These are phyloP conservation scores for Onygena corvina DNA, from an alignment of 2,329 filamentous ascomycete genomes.

Conservation along the genomic window DNA sequence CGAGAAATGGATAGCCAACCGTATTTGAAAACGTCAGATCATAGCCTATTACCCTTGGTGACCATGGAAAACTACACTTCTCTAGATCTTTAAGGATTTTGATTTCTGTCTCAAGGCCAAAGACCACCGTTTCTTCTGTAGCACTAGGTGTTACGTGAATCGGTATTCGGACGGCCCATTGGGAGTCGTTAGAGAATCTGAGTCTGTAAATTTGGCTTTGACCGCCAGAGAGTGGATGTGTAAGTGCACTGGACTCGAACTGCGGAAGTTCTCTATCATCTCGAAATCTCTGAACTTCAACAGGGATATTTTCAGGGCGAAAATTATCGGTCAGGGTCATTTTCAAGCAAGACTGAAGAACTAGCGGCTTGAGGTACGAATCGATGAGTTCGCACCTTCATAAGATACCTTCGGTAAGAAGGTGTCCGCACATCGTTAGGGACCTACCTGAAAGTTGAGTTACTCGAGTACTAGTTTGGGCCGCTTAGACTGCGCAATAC, in stretches of 20 bases:
- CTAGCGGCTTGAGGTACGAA: too few species aligned
- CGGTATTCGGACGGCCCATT: slow-evolving; percentile 11
- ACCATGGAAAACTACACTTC: slow-evolving; percentile 8
- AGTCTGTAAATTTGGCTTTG: slow-evolving; percentile 10
- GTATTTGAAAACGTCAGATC: slow-evolving; percentile 6
- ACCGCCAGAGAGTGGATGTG: slow-evolving; percentile 1
- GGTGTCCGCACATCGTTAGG: too few species aligned
- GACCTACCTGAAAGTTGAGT: too few species aligned
- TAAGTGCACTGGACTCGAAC: background rate
- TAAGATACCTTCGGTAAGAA: too few species aligned
- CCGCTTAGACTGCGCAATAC: too few species aligned
- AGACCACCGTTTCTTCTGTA: slow-evolving; percentile 2
- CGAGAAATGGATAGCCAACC: slow-evolving; percentile 6
- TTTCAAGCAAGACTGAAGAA: background rate
- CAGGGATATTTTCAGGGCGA: slow-evolving; percentile 6
- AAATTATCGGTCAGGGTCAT: background rate
- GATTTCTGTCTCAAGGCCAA: slow-evolving; percentile 5
- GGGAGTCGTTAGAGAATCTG: slow-evolving; percentile 5
- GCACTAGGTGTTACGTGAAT: background rate
- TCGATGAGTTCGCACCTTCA: too few species aligned
- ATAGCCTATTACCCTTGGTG: slow-evolving; percentile 8
- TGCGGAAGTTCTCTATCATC: background rate
- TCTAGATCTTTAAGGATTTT: slow-evolving; percentile 6
- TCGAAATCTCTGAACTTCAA: slow-evolving; percentile 4
- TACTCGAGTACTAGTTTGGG: too few species aligned